Evolutionary conservation across 2,329 filamentous ascomycete genomes (phyloP).

Genomic region (Arthroderma uncinatum): DNA sequence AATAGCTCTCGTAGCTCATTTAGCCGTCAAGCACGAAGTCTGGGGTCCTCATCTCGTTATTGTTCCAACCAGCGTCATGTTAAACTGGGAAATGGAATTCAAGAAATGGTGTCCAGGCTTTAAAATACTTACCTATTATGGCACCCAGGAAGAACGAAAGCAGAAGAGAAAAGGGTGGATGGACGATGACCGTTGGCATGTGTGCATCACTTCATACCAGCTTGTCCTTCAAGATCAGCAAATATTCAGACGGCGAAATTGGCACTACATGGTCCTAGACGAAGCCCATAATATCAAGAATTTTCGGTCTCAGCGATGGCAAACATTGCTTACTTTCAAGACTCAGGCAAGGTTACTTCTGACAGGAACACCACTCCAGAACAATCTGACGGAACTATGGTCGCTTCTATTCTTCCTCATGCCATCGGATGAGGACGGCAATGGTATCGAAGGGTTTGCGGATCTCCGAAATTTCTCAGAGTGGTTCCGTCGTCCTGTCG

Average conservation of each 20-base stretch:
- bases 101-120: conserved; percentile 97
- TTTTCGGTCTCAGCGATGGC: conserved; percentile 95
- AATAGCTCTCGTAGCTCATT: conserved; percentile 81
- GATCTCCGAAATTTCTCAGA: conserved; percentile 93
- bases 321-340: conserved; percentile 86
- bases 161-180: conserved; percentile 88
- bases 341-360: conserved; percentile 76
- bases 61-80: conserved; percentile 93
- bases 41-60: conserved; percentile 96
- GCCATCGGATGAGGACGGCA: conserved; percentile 63
- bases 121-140: conserved; percentile 96
- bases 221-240: conserved; percentile 88
- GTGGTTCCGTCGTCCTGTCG: conserved; percentile 90
- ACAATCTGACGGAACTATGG: conserved; percentile 94
- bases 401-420: conserved; percentile 93
- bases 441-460: conserved; percentile 78
- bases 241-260: conserved; percentile 80
- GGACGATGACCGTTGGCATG: conserved; percentile 88
- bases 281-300: conserved; percentile 99
- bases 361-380: conserved; percentile 91
- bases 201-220: conserved; percentile 95
- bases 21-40: conserved; percentile 78
- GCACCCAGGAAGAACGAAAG: conserved; percentile 81
- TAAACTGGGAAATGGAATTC: conserved; percentile 99
- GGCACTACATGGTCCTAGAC: conserved; percentile 97